Conservation (phyloP, 106 monocot genomes). For the Apostasia shenzhenica region DNA sequence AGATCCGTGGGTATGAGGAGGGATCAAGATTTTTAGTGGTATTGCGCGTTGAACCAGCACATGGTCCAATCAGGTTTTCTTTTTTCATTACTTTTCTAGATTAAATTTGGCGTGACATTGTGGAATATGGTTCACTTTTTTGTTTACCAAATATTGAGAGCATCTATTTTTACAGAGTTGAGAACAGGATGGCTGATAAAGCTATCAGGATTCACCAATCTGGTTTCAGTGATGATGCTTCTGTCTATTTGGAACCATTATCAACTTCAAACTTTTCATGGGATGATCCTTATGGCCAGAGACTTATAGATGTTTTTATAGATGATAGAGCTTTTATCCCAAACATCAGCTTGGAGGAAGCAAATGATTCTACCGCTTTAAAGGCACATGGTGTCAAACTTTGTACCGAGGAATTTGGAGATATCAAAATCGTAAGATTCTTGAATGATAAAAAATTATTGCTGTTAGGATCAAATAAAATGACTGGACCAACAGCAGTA, state of each 20-base stretch:
- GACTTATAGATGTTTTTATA: slow-evolving; percentile 49
- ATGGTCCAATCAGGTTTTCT: slow-evolving; percentile 77
- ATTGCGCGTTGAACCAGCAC: slow-evolving; percentile 50
- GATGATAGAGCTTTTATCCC: slow-evolving; percentile 20
- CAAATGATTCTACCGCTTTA: slow-evolving; percentile 28
- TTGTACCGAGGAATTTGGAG: slow-evolving; percentile 40
- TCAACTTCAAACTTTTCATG: slow-evolving; percentile 74
- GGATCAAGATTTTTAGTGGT: slow-evolving; percentile 87
- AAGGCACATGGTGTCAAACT: slow-evolving; percentile 38
- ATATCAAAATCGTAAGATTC: slow-evolving; percentile 59
- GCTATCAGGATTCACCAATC: slow-evolving; percentile 54
- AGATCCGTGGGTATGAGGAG: slow-evolving; percentile 95
- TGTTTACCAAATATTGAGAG: neutral
- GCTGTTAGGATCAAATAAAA: slow-evolving; percentile 16
- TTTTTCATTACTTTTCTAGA: slow-evolving; percentile 1
- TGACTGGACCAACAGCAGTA: slow-evolving; percentile 8
- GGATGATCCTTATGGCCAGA: slow-evolving; percentile 74
- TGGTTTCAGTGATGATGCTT: slow-evolving; percentile 52
- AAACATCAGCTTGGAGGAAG: slow-evolving; percentile 56
- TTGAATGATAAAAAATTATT: slow-evolving; percentile 20
- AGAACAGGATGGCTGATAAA: slow-evolving; percentile 51
- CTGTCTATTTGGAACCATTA: slow-evolving; percentile 54
- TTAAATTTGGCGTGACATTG: neutral
- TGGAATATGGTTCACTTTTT: neutral
- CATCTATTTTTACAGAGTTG: slow-evolving; percentile 52